Percentiles rank a stretch among this genome's conserved stretches.
phyloP scores from a whole-genome alignment of 78 protist genomes.

The Polysphondylium violaceum region DNA sequence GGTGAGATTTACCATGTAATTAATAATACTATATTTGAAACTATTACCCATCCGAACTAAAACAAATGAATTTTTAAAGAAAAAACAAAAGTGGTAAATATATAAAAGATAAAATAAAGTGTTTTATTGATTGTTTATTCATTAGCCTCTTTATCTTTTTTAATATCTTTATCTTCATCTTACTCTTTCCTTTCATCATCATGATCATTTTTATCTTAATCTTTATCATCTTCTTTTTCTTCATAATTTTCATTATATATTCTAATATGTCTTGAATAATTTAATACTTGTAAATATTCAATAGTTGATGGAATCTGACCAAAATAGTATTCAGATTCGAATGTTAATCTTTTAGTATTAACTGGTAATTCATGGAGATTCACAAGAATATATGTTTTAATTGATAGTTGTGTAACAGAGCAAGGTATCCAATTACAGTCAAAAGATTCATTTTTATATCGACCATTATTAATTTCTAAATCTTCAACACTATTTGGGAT shows the following conservation, averaged over 20 bases:
- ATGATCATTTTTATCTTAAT: no score
- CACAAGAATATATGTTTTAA: not conserved
- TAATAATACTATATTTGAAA: no score
- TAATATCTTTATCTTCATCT: no score
- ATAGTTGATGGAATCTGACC: not conserved
- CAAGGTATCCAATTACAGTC: not conserved
- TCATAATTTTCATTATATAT: not conserved
- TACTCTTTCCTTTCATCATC: no score
- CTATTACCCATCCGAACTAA: no score
- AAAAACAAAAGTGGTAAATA: no score
- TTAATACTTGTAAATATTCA: not conserved
- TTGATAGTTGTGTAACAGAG: slow-evolving; percentile 1
- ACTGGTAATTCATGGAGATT: not conserved
- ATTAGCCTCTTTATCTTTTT: no score
- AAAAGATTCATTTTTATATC: not conserved
- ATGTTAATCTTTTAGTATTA: not conserved
- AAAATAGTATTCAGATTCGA: not conserved
- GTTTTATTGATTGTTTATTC: no score
- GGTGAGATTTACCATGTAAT: no score
- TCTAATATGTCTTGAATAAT: not conserved
- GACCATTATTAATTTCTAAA: not conserved
- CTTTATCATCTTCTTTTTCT: not conserved
- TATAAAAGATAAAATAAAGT: no score
- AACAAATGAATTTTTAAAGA: no score
- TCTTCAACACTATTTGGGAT: not conserved